Conservation (phyloP, 2,329 filamentous ascomycete genomes). For the Penicillium sp. region DNA sequence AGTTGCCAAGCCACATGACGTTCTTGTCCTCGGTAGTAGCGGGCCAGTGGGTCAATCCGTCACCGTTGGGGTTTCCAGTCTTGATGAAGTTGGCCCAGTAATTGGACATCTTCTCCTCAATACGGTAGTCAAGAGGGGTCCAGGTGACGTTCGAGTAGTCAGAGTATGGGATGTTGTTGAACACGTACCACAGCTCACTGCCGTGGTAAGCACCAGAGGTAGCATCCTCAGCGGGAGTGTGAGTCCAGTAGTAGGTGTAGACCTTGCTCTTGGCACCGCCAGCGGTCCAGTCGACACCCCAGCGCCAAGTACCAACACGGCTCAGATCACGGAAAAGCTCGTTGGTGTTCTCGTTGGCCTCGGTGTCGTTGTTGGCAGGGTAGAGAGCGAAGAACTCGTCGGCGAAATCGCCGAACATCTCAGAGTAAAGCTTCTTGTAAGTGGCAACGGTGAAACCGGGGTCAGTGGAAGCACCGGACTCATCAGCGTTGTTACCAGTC, state of each 20-base stretch:
- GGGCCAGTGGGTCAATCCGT: neutral
- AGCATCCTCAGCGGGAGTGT: slow-evolving; percentile 25
- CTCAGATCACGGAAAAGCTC: slow-evolving; percentile 26
- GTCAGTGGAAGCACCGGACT: slow-evolving; percentile 18
- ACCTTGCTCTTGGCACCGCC: slow-evolving; percentile 26
- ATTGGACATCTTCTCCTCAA: slow-evolving; percentile 23
- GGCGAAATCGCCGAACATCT: slow-evolving; percentile 20
- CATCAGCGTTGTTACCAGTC: slow-evolving; percentile 32
- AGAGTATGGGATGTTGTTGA: slow-evolving; percentile 32
- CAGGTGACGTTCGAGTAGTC: slow-evolving; percentile 23
- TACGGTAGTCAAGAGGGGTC: slow-evolving; percentile 25
- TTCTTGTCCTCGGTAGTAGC: neutral
- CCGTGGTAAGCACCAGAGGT: slow-evolving; percentile 29
- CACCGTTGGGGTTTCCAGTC: slow-evolving; percentile 7
- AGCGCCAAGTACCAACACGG: slow-evolving; percentile 27
- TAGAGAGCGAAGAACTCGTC: slow-evolving; percentile 24
- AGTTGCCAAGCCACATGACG: neutral
- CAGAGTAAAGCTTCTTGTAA: slow-evolving; percentile 12
- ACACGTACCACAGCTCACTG: slow-evolving; percentile 32
- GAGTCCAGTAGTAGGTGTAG: slow-evolving; percentile 33
- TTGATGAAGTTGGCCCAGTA: slow-evolving; percentile 26
- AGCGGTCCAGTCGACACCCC: slow-evolving; percentile 22
- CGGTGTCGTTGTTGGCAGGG: slow-evolving; percentile 21
- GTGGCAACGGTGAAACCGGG: slow-evolving; percentile 8
- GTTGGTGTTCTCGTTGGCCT: slow-evolving; percentile 23